These are phyloP conservation scores for Epichloe sibirici DNA, from an alignment of 2,329 filamentous ascomycete genomes.

Conservation along the genomic window DNA sequence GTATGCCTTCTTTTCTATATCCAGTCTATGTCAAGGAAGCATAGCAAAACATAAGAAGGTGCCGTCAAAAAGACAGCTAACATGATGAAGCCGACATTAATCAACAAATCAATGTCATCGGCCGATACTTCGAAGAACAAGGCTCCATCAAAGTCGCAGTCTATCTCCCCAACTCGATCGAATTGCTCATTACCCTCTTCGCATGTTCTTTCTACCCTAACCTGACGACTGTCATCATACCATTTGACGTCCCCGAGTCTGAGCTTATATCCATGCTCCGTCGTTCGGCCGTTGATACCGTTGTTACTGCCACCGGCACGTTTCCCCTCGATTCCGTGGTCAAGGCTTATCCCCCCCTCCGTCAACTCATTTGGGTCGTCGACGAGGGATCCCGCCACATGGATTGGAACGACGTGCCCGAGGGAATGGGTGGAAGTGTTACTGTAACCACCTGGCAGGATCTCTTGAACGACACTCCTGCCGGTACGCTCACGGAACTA, in stretches of 20 bases:
- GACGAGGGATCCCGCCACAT: constrained; percentile 84
- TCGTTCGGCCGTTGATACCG: constrained; percentile 61
- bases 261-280: constrained; percentile 60
- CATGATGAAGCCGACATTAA: constrained; percentile 50
- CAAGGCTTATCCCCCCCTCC: constrained; percentile 56
- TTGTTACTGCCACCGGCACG: constrained; percentile 78
- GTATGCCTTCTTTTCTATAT: constrained; percentile 20
- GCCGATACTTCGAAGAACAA: constrained; percentile 60
- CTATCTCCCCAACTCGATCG: constrained; percentile 86
- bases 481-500: constrained; percentile 46
- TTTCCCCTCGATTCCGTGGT: constrained; percentile 67
- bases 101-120: constrained; percentile 78
- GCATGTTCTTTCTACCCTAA: constrained; percentile 77
- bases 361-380: constrained; percentile 81
- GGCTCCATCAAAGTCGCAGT: constrained; percentile 69
- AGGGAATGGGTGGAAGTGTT: constrained; percentile 60
- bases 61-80: constrained; percentile 4
- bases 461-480: constrained; percentile 59
- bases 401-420: constrained; percentile 86
- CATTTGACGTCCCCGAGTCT: constrained; percentile 63
- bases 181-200: constrained; percentile 72
- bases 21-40: not conserved
- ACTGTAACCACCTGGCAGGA: constrained; percentile 91
- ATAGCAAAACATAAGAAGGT: not conserved
- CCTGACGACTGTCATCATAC: constrained; percentile 71